Evolutionary conservation across 352 stramenopile species (phyloP).

Genomic region (Globisporangium abappressorium): DNA sequence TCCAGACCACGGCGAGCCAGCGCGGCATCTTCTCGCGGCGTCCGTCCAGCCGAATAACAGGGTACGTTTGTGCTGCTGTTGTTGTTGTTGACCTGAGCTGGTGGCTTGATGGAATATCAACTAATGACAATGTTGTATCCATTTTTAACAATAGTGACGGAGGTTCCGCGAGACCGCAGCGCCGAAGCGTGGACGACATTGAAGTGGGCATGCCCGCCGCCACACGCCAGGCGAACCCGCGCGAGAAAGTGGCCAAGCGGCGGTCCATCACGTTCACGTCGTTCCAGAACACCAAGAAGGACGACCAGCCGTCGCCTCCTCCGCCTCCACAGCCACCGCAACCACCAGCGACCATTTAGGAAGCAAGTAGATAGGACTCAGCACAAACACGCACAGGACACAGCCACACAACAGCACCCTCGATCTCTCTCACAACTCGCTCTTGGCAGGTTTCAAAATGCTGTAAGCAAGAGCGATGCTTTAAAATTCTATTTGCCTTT

Average conservation of each 20-base stretch:
- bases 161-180: slow-evolving; percentile 15
- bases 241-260: slow-evolving; percentile 50
- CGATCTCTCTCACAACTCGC: background rate
- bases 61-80: slow-evolving; percentile 14
- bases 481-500: background rate
- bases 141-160: slow-evolving; percentile 13
- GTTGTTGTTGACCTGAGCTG: background rate
- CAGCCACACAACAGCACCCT: background rate
- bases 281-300: slow-evolving; percentile 37
- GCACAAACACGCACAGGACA: background rate
- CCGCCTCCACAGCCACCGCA: background rate
- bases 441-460: background rate
- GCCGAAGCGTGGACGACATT: slow-evolving; percentile 73
- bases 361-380: background rate
- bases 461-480: background rate
- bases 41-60: slow-evolving; percentile 38
- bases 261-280: slow-evolving; percentile 78
- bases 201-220: slow-evolving; percentile 64
- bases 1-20: slow-evolving; percentile 41
- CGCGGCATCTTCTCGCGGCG: slow-evolving; percentile 51
- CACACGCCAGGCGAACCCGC: slow-evolving; percentile 42
- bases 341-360: slow-evolving; percentile 11
- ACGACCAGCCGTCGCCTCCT: slow-evolving; percentile 8
- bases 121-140: background rate
- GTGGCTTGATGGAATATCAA: background rate